Evolutionary conservation across 495 filamentous ascomycete species (phyloP), one percentile per base, ranked within the genome.

Genomic region (Penicillium macrosclerotiorum): DNA sequence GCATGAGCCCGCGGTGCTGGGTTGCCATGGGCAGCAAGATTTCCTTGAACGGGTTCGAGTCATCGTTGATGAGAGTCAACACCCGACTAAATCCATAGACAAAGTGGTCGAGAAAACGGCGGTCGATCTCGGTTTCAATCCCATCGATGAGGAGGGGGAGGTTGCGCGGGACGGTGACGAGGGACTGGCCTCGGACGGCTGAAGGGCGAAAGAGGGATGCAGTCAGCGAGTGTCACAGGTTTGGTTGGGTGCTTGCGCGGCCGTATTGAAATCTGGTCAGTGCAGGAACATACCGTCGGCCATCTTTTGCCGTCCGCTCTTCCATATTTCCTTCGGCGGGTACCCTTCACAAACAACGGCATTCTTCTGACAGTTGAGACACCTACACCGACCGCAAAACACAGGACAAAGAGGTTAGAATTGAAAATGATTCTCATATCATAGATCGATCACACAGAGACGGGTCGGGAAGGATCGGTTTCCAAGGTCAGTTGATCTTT

Each of bases 311-410:
- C 79, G 86, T 19, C 89, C 88, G 57, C 85, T 88, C 62, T 82
- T 86, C 90, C 90, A 96, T 36, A 89, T 77, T 40, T 87, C 84
- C 62, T 86, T 89, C 38, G 89, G 84, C n/a, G 86, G 88, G 60
- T 95, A 96, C 11, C 90, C 90, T 69, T 96, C 90, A 58, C 90
- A 96, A 8, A 89, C 81, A 33, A 95, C 87, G 17, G 89, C 87
- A 65, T 95, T 96, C 72, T 95, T 95, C 71, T 92, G 84, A 60
- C 90, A 96, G 60, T 93, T 92, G 51, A 88, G 73, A 65, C 89
- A 89, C 82, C 65, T 67, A 38, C 17, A 20, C 17, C 17, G 19
- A 36, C 30, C 32, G 49, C 27, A 53, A 22, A 18, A 23, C 14
- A n/a, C n/a, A 30, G 27, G 20, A 33, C 30, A 29, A 27, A 1